These are phyloP conservation scores for Haplosporangium sp. DNA, from an alignment of 371 early-diverging fungal species.

Conservation along the genomic window DNA sequence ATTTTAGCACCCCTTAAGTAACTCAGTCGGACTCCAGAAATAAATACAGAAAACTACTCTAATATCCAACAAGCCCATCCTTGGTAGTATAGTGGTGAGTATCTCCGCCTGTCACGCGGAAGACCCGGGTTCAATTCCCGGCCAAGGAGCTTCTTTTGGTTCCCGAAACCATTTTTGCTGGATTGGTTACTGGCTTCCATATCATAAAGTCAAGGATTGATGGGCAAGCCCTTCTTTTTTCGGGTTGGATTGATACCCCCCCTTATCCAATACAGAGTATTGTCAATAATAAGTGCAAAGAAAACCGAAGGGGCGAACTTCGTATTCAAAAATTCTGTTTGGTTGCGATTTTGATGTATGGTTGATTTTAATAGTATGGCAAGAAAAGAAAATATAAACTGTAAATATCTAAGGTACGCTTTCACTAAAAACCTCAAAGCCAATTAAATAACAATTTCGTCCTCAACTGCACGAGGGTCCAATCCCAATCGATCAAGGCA, in stretches of 20 bases:
- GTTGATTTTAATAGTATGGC: background rate
- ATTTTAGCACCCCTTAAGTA: too few relatives aligned
- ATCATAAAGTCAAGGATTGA: background rate
- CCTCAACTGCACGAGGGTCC: slow-evolving; percentile 76
- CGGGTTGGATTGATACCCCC: too few relatives aligned
- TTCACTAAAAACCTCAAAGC: background rate
- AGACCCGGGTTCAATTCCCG: slow-evolving; percentile 12
- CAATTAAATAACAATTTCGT: slow-evolving; percentile 70
- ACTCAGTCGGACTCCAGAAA: too few relatives aligned
- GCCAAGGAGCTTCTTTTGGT: slow-evolving; percentile 3
- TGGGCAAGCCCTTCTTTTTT: too few relatives aligned
- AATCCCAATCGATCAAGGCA: slow-evolving; percentile 81
- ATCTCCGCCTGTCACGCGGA: background rate
- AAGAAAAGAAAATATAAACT: background rate
- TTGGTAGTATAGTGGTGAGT: background rate
- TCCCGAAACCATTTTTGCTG: background rate
- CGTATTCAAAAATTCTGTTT: too few relatives aligned
- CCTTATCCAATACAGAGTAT: too few relatives aligned
- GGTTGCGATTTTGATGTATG: background rate
- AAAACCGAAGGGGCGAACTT: too few relatives aligned
- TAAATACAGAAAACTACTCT: too few relatives aligned
- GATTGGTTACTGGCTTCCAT: background rate
- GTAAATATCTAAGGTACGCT: background rate
- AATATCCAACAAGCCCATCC: too few relatives aligned
- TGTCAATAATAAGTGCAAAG: too few relatives aligned